Evolutionary conservation across 148 eudicot genomes (phyloP), one percentile per base, ranked within the genome.

Genomic region (Heliosperma pusillum): DNA sequence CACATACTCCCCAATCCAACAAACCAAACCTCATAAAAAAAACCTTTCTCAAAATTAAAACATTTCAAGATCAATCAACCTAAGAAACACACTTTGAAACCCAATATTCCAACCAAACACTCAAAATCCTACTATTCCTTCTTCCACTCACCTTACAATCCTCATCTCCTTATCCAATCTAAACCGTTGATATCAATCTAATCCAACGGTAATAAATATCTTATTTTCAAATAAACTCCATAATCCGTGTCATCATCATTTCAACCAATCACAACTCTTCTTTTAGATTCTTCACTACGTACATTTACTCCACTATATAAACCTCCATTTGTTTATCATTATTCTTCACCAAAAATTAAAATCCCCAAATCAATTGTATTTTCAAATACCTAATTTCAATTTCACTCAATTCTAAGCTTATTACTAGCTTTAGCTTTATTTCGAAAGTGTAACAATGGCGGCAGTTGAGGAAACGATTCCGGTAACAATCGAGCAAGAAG

Each of bases 241-340:
- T 74, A 70, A 87, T 83, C 85, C 82, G 66, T 59, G 79, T 81
- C 76, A 70, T 6, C 4, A 10, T 30, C 16, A 47, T 75, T 26
- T 77, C 79, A 7, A 74, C 88, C 83, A 88, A 83, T 88, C 74
- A 82, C 17, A 67, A 30, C 25, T 19, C 75, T 61, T 53, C 84
- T 13, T 72, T 55, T 27, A 77, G 77, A 67, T 69, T 77, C 68
- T 20, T 47, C 29, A 11, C 11, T 20, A 68, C 70, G 40, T 72
- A 70, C 88, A 67, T 74, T 70, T 69, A 75, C 62, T 70, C 75
- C 74, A 80, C 80, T 91, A 89, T 89, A 75, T 89, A 91, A 86
- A 70, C 78, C 62, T 59, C 19, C 20, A 57, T 33, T 60, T 11
- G 24, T 62, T 63, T 42, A 44, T 52, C 70, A 22, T 80, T 81